Conservation (phyloP, 345 rosid genomes). For the Raphanus raphanistrum region DNA sequence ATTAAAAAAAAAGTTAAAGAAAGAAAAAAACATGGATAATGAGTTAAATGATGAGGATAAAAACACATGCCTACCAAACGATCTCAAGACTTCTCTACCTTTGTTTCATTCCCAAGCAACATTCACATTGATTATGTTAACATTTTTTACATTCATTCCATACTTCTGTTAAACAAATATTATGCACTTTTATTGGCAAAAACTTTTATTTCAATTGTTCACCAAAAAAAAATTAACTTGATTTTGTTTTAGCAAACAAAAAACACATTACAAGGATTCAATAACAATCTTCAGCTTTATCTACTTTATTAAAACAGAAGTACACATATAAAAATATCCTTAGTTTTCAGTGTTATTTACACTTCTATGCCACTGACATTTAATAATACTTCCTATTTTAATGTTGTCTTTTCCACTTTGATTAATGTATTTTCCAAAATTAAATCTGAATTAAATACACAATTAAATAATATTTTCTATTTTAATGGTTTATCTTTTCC, state of each 20-base stretch:
- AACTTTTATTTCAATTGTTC: not conserved
- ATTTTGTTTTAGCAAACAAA: not conserved
- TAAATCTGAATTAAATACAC: too few relatives aligned
- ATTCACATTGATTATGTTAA: slow-evolving; percentile 11
- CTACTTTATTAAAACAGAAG: too few relatives aligned
- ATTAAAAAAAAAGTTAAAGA: not conserved
- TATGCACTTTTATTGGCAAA: not conserved
- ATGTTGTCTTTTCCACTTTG: too few relatives aligned
- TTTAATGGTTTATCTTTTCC: too few relatives aligned
- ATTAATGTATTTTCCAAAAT: too few relatives aligned
- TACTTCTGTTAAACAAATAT: not conserved
- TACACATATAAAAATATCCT: too few relatives aligned
- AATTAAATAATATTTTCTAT: too few relatives aligned
- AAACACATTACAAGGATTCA: not conserved
- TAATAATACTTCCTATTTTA: too few relatives aligned
- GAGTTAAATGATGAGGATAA: slow-evolving; percentile 27
- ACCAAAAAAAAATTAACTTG: not conserved
- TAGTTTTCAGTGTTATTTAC: too few relatives aligned
- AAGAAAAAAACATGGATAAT: not conserved
- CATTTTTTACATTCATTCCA: not conserved
- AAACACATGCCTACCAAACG: slow-evolving; percentile 34
- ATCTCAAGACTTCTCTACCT: slow-evolving; percentile 26
- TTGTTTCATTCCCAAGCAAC: slow-evolving; percentile 37
- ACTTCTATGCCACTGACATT: too few relatives aligned
- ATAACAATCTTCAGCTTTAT: not conserved